Evolutionary conservation across 345 rosid genomes (phyloP), one percentile per base, ranked within the genome.

Genomic region (Citrus hindsii): DNA sequence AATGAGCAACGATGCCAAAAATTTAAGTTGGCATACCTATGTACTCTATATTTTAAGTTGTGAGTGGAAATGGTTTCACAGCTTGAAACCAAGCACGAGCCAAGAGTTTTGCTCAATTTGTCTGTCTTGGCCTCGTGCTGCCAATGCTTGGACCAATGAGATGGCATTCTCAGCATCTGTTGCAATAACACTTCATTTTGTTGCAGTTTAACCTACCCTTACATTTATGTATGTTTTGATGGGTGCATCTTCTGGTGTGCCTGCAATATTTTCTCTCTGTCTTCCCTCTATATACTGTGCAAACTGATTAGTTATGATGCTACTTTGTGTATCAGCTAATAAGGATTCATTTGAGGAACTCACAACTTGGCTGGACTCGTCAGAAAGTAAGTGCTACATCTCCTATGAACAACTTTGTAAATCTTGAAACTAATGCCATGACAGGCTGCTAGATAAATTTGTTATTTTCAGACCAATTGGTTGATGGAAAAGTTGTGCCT

Each of bases 321-420:
- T 38, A 7, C 28, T 40, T n/a, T 58, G 66, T 35, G 73, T 80
- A 74, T 61, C 83, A 88, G 91, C 78, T 88, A 63, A 74, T 81
- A 67, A 84, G 86, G 80, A 88, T 89, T 82, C 86, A 83, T 69
- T 74, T 82, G 27, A 84, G 88, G 83, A 86, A 83, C 76, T 80
- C 85, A 69, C 87, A 77, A 80, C 86, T 79, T 70, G 87, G 90
- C 51, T 90, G 94, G 92, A 86, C 89, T 70, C 87, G 92, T 25
- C 94, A 90, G 78, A 89, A 90, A 77, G 94, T 90, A 79, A 86
- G 88, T 82, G 62, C 33, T 35, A 24, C 48, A 38, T 79, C 58
- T 35, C 56, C 59, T 40, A 12, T 7, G 27, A 30, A 60, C 16
- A 27, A 35, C 37, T 58, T 13, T 30, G 18, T 78, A 58, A 10